phyloP scores from a whole-genome alignment of 257 asterid genomes.

The Rauvolfia tetraphylla region DNA sequence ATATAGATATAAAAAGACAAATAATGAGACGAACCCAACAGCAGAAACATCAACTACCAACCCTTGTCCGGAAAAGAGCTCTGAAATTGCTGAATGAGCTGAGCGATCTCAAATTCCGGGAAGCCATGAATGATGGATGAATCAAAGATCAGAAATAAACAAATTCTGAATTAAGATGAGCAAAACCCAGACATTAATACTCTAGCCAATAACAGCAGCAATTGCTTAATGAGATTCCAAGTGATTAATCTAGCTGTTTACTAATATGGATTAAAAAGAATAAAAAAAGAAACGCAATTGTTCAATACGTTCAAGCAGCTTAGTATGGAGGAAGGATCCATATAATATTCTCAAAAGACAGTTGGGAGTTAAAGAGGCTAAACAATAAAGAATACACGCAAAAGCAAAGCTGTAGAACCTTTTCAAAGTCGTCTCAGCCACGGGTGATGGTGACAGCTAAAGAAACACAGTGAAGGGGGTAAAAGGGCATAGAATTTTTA shows the following conservation, averaged over 20 bases:
- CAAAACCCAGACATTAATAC: not conserved
- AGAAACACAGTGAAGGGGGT: not conserved
- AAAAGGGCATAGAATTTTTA: not conserved
- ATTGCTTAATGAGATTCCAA: not conserved
- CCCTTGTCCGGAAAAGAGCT: constrained; percentile 33
- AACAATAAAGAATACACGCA: not conserved
- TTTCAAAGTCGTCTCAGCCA: not conserved
- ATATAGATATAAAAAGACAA: not conserved
- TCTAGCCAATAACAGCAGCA: not conserved
- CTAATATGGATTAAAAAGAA: too few relatives aligned
- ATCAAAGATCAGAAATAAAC: constrained; percentile 8
- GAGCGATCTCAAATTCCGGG: constrained; percentile 38
- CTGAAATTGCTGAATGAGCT: constrained; percentile 30
- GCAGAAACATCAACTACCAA: constrained; percentile 13
- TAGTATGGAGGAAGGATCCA: not conserved
- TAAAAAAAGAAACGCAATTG: too few relatives aligned
- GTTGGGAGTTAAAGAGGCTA: not conserved
- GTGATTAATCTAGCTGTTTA: not conserved
- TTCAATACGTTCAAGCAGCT: not conserved
- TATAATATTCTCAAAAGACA: not conserved
- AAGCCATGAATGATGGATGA: constrained; percentile 37
- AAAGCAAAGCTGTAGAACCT: not conserved
- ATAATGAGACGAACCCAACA: not conserved
- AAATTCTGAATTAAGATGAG: not conserved
- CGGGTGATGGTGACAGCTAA: constrained; percentile 1